Evolutionary conservation across 129 eudicot genomes (phyloP), one percentile per base, ranked within the genome.

Genomic region (Scalesia atractyloides): DNA sequence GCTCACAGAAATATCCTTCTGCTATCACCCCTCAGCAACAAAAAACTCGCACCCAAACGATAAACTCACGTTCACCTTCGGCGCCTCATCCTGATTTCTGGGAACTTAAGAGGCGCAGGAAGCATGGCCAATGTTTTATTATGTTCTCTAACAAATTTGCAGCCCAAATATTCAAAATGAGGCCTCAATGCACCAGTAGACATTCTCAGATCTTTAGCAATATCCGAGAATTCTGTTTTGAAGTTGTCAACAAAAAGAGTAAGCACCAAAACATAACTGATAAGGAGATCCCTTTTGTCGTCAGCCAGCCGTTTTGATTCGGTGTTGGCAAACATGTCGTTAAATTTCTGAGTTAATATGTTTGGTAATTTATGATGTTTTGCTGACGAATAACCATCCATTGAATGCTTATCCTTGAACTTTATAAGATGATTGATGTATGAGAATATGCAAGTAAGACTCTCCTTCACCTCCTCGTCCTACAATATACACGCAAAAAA

Each of bases 371-470:
- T 86, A 75, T 86, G 99, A 54, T 72, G 33, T 70, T 90, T 88
- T 64, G 91, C 84, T 13, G 88, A 79, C 1, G 81, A 77, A 16
- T 61, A 66, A 7, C 91, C 83, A 13, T 77, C 98, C 86, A 86
- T 76, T 0, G 89, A 76, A 67, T 86, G 73, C 73, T 78, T 75
- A 37, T 94, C 90, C 80, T 90, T 94, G 77, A 76, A 94, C 72
- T 82, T 90, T 19, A 94, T 76, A 46, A 94, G 96, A 82, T 94
- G 96, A 26, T 83, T 79, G 10, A 94, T 90, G 83, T 80, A 94
- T 0, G 97, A 88, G 44, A 90, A 71, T 69, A 94, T 80, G 72
- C 93, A 72, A 33, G 96, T 89, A n/a, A 84, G 83, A 56, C 59
- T 84, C 72, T 22, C 72, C 73, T 64, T 88, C 68, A 57, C 72